Percentiles rank a stretch among this genome's conserved stretches.
Evolutionary conservation across 495 filamentous ascomycete genomes (phyloP).

Genomic region (Hamigera avellanea): DNA sequence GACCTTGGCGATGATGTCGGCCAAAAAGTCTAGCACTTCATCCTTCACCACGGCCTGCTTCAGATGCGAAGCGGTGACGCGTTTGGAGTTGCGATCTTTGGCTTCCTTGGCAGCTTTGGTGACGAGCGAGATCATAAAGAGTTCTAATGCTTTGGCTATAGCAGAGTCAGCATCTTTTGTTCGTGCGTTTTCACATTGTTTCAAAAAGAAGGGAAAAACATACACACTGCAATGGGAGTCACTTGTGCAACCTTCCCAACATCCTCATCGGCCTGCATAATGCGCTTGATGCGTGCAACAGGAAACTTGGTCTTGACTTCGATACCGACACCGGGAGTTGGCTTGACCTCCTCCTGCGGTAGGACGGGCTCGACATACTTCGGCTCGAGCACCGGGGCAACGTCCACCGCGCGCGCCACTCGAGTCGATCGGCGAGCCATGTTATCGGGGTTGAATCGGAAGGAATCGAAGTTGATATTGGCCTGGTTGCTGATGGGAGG

Average conservation of each 20-base stretch:
- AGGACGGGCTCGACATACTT: conserved; percentile 32
- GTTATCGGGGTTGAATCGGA: too few relatives aligned
- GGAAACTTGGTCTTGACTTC: conserved; percentile 93
- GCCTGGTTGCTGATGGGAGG: conserved; percentile 13
- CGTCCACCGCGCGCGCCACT: conserved; percentile 7
- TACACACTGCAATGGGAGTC: conserved; percentile 85
- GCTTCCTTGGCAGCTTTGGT: conserved; percentile 77
- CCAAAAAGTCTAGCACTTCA: conserved; percentile 84
- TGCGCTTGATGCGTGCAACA: conserved; percentile 94
- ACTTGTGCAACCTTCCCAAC: conserved; percentile 98
- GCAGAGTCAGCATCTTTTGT: conserved; percentile 7
- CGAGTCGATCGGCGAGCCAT: conserved; percentile 38
- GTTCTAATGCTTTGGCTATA: conserved; percentile 75
- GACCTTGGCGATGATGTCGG: conserved; percentile 82
- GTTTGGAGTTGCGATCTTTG: conserved; percentile 68
- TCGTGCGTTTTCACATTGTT: neutral
- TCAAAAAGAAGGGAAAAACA: conserved; percentile 16
- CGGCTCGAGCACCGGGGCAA: conserved; percentile 6
- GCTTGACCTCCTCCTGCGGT: conserved; percentile 12
- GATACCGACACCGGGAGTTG: conserved; percentile 33
- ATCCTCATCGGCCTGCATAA: conserved; percentile 99
- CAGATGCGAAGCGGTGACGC: conserved; percentile 79
- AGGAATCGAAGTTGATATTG: conserved; percentile 16
- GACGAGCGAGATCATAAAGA: conserved; percentile 94
- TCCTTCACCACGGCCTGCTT: conserved; percentile 79